Evolutionary conservation across 2,329 filamentous ascomycete genomes (phyloP).

Genomic region (Teratosphaeria nubilosa): DNA sequence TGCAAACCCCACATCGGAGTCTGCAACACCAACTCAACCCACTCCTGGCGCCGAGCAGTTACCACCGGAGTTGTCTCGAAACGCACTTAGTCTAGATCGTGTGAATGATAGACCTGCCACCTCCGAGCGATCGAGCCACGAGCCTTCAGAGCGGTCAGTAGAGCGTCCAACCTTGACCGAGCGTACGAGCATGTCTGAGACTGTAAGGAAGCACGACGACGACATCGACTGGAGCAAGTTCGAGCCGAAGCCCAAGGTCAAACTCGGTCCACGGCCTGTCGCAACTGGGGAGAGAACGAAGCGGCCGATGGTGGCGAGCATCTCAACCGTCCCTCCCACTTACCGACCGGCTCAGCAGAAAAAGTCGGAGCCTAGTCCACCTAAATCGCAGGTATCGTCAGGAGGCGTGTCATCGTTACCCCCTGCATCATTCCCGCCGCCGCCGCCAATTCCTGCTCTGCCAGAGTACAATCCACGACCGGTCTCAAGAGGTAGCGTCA

Average conservation of each 20-base stretch:
- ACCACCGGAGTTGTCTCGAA: neutral
- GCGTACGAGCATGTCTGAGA: conserved; percentile 3
- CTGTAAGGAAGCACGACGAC: conserved; percentile 28
- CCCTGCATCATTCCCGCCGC: conserved; percentile 8
- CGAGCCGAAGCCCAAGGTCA: conserved; percentile 66
- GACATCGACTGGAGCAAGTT: conserved; percentile 37
- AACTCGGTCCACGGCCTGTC: conserved; percentile 77
- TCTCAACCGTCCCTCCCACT: conserved; percentile 19
- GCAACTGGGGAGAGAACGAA: conserved; percentile 25
- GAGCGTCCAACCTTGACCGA: conserved; percentile 3
- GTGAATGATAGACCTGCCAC: neutral
- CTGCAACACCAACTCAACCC: neutral
- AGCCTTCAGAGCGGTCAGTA: conserved; percentile 3
- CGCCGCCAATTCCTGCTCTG: conserved; percentile 27
- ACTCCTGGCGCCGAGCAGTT: neutral
- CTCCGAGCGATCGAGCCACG: neutral
- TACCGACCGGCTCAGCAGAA: conserved; percentile 14
- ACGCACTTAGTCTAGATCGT: neutral
- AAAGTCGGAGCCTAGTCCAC: conserved; percentile 23
- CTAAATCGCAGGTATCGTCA: conserved; percentile 6
- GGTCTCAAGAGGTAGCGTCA: conserved; percentile 25
- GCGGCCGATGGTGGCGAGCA: conserved; percentile 50
- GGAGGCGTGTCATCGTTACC: neutral
- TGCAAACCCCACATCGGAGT: neutral
- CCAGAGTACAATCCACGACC: conserved; percentile 25